phyloP scores from a whole-genome alignment of 805 yeast species.

The Cyberlindnera meyerae region DNA sequence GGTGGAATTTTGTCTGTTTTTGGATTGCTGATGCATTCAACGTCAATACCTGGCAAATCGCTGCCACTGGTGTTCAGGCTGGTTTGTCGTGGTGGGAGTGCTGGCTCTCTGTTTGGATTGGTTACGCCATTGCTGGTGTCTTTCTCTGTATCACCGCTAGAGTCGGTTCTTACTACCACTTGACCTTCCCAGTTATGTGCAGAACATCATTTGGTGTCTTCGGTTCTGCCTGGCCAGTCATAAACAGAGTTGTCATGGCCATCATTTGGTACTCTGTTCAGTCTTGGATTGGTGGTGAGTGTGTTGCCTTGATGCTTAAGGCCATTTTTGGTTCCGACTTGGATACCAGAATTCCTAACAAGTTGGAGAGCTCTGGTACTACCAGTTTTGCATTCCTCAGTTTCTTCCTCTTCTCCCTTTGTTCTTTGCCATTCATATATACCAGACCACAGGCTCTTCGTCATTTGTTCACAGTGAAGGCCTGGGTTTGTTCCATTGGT shows the following conservation, averaged over 20 bases:
- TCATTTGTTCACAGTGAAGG: constrained; percentile 79
- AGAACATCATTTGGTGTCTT: constrained; percentile 85
- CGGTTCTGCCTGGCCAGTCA: constrained; percentile 84
- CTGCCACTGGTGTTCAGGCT: constrained; percentile 73
- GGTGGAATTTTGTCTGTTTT: constrained; percentile 75
- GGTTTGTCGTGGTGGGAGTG: constrained; percentile 90
- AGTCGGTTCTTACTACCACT: constrained; percentile 75
- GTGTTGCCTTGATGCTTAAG: constrained; percentile 70
- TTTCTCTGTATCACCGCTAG: constrained; percentile 69
- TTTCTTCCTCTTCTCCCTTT: constrained; percentile 79
- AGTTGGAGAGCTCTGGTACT: constrained; percentile 52
- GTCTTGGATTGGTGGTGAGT: constrained; percentile 79
- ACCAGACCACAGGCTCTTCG: constrained; percentile 79
- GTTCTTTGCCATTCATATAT: constrained; percentile 75
- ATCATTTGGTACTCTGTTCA: constrained; percentile 88
- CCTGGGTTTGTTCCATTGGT: constrained; percentile 74
- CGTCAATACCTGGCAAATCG: constrained; percentile 89
- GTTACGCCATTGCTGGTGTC: constrained; percentile 64
- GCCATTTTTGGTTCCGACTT: constrained; percentile 70
- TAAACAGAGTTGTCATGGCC: constrained; percentile 85
- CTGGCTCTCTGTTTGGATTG: constrained; percentile 87
- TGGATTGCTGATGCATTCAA: constrained; percentile 92
- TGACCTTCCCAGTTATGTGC: constrained; percentile 79
- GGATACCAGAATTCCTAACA: constrained; percentile 57
- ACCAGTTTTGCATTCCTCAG: constrained; percentile 69